Conservation (phyloP, 176 grass and related monocot genomes). For the Pontederia paniculata region DNA sequence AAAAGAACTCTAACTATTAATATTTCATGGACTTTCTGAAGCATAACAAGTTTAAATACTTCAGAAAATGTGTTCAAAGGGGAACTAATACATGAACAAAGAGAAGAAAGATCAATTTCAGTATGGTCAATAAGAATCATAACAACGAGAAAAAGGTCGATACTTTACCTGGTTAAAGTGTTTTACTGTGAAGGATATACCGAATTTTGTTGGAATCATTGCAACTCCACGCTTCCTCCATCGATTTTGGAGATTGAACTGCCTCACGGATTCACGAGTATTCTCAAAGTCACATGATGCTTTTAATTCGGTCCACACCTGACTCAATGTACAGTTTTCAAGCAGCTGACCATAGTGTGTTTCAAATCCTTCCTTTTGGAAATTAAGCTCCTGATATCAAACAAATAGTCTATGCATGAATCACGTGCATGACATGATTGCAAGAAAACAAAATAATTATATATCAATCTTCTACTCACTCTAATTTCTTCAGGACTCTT, state of each 20-base stretch:
- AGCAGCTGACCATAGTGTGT: conserved; percentile 80
- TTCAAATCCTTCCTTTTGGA: conserved; percentile 56
- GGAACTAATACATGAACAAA: too few relatives aligned
- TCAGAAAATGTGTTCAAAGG: too few relatives aligned
- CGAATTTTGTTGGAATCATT: conserved; percentile 91
- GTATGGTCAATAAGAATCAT: neutral
- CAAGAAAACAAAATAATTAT: too few relatives aligned
- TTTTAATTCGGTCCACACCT: conserved; percentile 85
- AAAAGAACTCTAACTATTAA: too few relatives aligned
- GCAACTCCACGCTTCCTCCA: conserved; percentile 86
- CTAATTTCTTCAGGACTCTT: conserved; percentile 72
- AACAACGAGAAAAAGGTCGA: neutral
- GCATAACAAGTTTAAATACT: too few relatives aligned
- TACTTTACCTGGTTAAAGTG: conserved; percentile 82
- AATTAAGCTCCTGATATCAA: conserved; percentile 71
- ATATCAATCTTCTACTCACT: conserved; percentile 28
- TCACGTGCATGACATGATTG: neutral
- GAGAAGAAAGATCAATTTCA: too few relatives aligned
- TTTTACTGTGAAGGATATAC: conserved; percentile 76
- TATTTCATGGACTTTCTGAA: too few relatives aligned
- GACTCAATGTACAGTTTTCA: conserved; percentile 47
- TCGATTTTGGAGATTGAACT: conserved; percentile 64
- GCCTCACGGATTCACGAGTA: conserved; percentile 28
- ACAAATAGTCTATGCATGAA: neutral
- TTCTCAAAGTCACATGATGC: conserved; percentile 63